Evolutionary conservation across 306 rosid genomes (phyloP).

Genomic region (Crataegus laevigata): DNA sequence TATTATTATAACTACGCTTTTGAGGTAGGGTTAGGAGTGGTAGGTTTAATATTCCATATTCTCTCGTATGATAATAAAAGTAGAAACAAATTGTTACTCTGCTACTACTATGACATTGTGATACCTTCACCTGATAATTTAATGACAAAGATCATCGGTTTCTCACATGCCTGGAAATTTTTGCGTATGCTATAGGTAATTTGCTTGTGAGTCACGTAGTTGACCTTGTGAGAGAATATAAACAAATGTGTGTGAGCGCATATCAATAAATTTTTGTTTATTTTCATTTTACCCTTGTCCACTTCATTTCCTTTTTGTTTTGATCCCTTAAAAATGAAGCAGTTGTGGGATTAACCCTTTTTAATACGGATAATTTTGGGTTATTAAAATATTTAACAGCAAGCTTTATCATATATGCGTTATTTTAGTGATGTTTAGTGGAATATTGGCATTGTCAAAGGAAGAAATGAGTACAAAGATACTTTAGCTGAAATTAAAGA

Average conservation of each 20-base stretch:
- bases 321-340: background rate
- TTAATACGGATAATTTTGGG: background rate
- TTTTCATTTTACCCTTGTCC: background rate
- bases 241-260: no score
- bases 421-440: background rate
- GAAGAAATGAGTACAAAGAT: background rate
- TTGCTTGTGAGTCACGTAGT: background rate
- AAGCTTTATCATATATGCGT: background rate
- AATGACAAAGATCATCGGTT: background rate
- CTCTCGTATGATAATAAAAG: background rate
- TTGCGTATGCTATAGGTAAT: background rate
- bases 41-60: no score
- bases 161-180: background rate
- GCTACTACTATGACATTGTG: background rate
- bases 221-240: no score
- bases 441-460: background rate
- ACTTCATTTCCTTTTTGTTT: no score
- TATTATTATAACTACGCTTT: no score
- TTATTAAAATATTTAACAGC: background rate
- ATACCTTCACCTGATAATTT: background rate
- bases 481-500: background rate
- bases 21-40: no score
- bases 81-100: background rate
- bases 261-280: no score
- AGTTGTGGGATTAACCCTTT: background rate